Conservation (phyloP, 495 filamentous ascomycete genomes). For the Astrothelium subdiscretum region DNA sequence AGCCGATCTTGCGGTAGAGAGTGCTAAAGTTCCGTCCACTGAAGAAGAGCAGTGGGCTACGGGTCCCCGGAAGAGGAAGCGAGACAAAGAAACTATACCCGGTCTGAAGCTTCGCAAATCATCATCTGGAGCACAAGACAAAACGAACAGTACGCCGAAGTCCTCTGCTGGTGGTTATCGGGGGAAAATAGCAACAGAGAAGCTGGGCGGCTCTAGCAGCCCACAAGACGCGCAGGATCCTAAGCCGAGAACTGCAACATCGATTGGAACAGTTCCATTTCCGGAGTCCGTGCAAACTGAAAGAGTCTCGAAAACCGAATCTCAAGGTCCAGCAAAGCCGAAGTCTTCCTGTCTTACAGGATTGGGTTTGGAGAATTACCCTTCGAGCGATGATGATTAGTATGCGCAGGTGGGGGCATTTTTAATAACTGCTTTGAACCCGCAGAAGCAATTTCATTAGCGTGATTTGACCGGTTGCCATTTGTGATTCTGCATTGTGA, state of each 20-base stretch:
- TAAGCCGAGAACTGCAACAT: background rate
- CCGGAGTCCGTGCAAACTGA: background rate
- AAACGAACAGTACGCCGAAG: background rate
- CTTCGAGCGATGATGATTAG: background rate
- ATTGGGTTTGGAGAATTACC: background rate
- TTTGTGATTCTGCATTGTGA: background rate
- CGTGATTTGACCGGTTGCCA: background rate
- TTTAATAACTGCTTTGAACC: too few species aligned
- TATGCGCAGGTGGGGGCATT: too few species aligned
- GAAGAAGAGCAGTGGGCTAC: conserved; percentile 42
- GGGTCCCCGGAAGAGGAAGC: conserved; percentile 47
- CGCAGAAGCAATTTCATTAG: too few species aligned
- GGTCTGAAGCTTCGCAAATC: conserved; percentile 49
- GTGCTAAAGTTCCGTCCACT: conserved; percentile 15
- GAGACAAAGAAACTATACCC: conserved; percentile 39
- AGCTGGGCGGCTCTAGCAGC: background rate
- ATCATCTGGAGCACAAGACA: conserved; percentile 19
- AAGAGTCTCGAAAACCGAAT: background rate
- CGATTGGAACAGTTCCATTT: background rate
- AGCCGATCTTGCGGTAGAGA: conserved; percentile 21
- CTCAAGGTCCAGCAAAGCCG: background rate
- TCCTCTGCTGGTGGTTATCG: background rate
- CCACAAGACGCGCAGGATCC: background rate
- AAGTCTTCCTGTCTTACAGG: background rate
- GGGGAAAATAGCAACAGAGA: background rate